Evolutionary conservation across 768 basidiomycete species (phyloP).

Genomic region (Rhizopogon vesiculosus): DNA sequence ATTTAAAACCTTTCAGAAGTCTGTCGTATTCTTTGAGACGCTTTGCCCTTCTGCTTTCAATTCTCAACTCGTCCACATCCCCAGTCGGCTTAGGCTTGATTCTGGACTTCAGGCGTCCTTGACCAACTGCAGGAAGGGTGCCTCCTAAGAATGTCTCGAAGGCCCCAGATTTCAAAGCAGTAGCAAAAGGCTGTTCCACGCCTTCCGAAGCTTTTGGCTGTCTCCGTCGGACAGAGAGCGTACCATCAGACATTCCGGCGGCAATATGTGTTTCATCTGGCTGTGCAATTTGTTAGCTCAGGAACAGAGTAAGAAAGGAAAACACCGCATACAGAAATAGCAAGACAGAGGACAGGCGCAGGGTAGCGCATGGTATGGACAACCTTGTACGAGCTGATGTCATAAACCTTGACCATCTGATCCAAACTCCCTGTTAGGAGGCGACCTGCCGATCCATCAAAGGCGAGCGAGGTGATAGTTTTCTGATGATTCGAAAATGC

Average conservation of each 20-base stretch:
- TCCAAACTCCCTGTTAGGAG: slow-evolving; percentile 90
- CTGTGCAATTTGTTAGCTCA: slow-evolving; percentile 34
- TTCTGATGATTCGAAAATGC: slow-evolving; percentile 98
- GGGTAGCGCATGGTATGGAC: slow-evolving; percentile 99
- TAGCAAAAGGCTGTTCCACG: slow-evolving; percentile 29
- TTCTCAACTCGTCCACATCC: slow-evolving; percentile 71
- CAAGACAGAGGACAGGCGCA: slow-evolving; percentile 84
- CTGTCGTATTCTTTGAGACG: slow-evolving; percentile 85
- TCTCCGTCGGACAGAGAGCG: slow-evolving; percentile 91
- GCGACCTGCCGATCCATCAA: slow-evolving; percentile 70
- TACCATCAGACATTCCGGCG: slow-evolving; percentile 97
- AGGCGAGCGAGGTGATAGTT: slow-evolving; percentile 85
- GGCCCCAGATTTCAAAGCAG: slow-evolving; percentile 45
- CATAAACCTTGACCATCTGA: slow-evolving; percentile 99
- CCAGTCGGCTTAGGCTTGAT: slow-evolving; percentile 45
- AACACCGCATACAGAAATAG: slow-evolving; percentile 72
- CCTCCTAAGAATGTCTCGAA: slow-evolving; percentile 67
- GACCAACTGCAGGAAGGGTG: slow-evolving; percentile 49
- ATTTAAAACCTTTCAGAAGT: slow-evolving; percentile 87
- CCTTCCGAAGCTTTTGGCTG: slow-evolving; percentile 70
- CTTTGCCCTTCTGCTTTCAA: slow-evolving; percentile 67
- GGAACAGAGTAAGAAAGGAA: background rate
- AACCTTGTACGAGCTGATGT: slow-evolving; percentile 89
- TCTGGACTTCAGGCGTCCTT: slow-evolving; percentile 47
- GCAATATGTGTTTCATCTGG: slow-evolving; percentile 96